Evolutionary conservation across 495 filamentous ascomycete species (phyloP).

Genomic region (Elasticomyces elasticus): DNA sequence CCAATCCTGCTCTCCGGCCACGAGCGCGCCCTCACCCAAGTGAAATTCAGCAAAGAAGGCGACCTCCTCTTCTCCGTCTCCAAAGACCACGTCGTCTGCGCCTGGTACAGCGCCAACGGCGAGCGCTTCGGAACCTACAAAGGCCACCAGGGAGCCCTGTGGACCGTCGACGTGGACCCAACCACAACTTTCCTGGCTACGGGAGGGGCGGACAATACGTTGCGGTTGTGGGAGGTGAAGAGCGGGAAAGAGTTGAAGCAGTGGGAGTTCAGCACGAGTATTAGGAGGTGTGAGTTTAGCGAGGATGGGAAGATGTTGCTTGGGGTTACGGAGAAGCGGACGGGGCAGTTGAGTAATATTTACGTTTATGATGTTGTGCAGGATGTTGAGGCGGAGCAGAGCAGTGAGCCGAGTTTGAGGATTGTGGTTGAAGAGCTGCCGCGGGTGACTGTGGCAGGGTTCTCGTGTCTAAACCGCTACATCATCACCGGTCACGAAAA

Average conservation of each 20-base stretch:
- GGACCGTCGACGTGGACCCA: slow-evolving; percentile 96
- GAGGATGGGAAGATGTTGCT: slow-evolving; percentile 81
- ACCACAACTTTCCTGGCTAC: slow-evolving; percentile 87
- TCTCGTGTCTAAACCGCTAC: slow-evolving; percentile 83
- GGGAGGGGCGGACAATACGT: slow-evolving; percentile 94
- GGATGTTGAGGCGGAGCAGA: slow-evolving; percentile 73
- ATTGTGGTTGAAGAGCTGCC: slow-evolving; percentile 72
- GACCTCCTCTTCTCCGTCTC: slow-evolving; percentile 95
- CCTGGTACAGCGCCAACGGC: slow-evolving; percentile 60
- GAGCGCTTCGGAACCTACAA: slow-evolving; percentile 79
- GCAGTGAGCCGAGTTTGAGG: slow-evolving; percentile 63
- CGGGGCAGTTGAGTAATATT: slow-evolving; percentile 87
- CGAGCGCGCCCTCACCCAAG: slow-evolving; percentile 97
- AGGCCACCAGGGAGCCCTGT: slow-evolving; percentile 94
- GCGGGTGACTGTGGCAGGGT: slow-evolving; percentile 60
- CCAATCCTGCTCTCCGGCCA: slow-evolving; percentile 93
- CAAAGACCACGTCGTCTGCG: slow-evolving; percentile 92
- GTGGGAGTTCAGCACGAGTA: slow-evolving; percentile 92
- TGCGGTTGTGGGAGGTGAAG: slow-evolving; percentile 92
- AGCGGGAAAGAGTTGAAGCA: slow-evolving; percentile 85
- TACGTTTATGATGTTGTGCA: slow-evolving; percentile 76
- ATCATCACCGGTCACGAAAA: slow-evolving; percentile 98
- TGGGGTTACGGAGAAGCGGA: slow-evolving; percentile 94
- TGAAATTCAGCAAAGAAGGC: slow-evolving; percentile 95
- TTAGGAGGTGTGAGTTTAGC: slow-evolving; percentile 93